A percentile compares a stretch with the other conserved stretches of the same genome.
Evolutionary conservation across 805 yeast genomes (phyloP).

Genomic region (Ogataea glucozyma): DNA sequence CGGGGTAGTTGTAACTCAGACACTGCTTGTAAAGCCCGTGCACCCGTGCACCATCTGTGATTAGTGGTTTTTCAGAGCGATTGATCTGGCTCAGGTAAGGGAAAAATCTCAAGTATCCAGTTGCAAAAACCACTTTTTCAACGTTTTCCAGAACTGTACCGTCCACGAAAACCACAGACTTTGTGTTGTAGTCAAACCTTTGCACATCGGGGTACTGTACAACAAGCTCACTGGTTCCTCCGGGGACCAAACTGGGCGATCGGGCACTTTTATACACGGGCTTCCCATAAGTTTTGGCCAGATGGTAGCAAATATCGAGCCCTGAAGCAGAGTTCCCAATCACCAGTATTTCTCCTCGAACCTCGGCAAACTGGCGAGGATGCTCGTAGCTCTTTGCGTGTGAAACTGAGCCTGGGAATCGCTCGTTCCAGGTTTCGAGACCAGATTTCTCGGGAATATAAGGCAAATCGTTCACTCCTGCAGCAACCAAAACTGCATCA

Average conservation of each 20-base stretch:
- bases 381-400: slow-evolving; percentile 61
- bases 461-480: slow-evolving; percentile 65
- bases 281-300: slow-evolving; percentile 44
- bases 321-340: slow-evolving; percentile 82
- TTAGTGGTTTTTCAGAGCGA: slow-evolving; percentile 33
- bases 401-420: slow-evolving; percentile 46
- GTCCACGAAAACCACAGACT: slow-evolving; percentile 47
- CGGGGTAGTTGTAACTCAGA: slow-evolving; percentile 58
- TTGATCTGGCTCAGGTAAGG: slow-evolving; percentile 50
- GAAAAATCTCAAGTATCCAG: slow-evolving; percentile 65
- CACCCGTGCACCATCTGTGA: slow-evolving; percentile 49
- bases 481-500: slow-evolving; percentile 65
- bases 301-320: slow-evolving; percentile 65
- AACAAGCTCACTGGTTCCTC: slow-evolving; percentile 44
- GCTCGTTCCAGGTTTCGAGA: slow-evolving; percentile 45
- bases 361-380: slow-evolving; percentile 41
- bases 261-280: slow-evolving; percentile 51
- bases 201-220: slow-evolving; percentile 45
- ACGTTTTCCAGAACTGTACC: slow-evolving; percentile 47
- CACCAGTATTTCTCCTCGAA: slow-evolving; percentile 49
- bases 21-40: slow-evolving; percentile 61
- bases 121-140: slow-evolving; percentile 63
- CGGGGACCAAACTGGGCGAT: slow-evolving; percentile 44
- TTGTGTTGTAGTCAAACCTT: slow-evolving; percentile 39
- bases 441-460: slow-evolving; percentile 58